Conservation (phyloP, 1,139 yeast genomes). For the Diutina pseudorugosa region DNA sequence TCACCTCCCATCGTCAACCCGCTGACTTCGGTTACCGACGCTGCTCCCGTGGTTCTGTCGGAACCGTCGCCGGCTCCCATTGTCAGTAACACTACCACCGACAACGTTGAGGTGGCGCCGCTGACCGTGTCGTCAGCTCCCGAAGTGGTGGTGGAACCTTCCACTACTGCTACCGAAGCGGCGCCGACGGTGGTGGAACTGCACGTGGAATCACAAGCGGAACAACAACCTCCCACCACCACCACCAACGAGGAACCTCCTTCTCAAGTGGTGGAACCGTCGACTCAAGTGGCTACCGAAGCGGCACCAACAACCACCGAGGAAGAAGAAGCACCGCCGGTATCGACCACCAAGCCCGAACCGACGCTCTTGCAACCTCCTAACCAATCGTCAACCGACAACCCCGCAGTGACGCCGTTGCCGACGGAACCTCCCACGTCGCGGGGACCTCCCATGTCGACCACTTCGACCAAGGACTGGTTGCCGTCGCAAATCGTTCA, state of each 20-base stretch:
- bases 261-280: background rate
- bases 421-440: background rate
- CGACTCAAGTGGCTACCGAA: background rate
- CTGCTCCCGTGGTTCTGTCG: background rate
- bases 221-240: too few species aligned
- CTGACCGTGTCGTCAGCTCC: background rate
- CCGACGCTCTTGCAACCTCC: background rate
- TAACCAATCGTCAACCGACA: background rate
- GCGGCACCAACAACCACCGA: background rate
- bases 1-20: background rate
- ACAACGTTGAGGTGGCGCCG: background rate
- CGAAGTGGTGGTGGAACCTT: background rate
- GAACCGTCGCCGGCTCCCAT: background rate
- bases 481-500: slow-evolving; percentile 36
- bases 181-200: background rate
- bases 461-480: slow-evolving; percentile 24
- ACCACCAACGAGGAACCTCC: background rate
- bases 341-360: background rate
- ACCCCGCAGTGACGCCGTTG: background rate
- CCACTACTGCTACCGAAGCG: background rate
- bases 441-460: slow-evolving; percentile 3
- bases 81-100: background rate
- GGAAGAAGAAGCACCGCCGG: background rate
- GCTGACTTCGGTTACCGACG: background rate
- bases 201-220: background rate